Conservation (phyloP, 192 early-diverging fungal genomes). For the Coemansia umbellata region DNA sequence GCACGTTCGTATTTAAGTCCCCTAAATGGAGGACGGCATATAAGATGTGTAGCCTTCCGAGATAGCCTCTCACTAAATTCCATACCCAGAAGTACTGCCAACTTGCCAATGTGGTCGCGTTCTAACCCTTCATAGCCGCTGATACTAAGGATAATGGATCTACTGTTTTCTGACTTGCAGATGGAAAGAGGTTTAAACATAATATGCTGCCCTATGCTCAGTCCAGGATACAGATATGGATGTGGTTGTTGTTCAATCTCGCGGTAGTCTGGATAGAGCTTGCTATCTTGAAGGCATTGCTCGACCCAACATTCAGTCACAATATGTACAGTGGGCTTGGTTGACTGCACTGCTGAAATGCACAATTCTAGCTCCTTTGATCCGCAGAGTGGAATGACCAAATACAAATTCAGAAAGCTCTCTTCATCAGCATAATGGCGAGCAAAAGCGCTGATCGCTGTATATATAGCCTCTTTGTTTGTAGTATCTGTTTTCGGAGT, state of each 20-base stretch:
- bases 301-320: constrained; percentile 64
- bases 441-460: constrained; percentile 1
- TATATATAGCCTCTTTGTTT: neutral
- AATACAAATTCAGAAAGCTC: constrained; percentile 3
- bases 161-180: neutral
- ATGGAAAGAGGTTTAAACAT: constrained; percentile 37
- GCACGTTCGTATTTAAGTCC: constrained; percentile 76
- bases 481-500: neutral
- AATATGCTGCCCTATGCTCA: constrained; percentile 32
- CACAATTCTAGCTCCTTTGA: constrained; percentile 10
- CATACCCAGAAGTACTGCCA: constrained; percentile 44
- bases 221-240: neutral
- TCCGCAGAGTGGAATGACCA: constrained; percentile 27
- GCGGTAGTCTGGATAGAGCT: constrained; percentile 30
- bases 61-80: constrained; percentile 55
- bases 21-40: constrained; percentile 56
- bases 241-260: constrained; percentile 4
- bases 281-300: constrained; percentile 47
- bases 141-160: constrained; percentile 42
- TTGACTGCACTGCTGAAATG: neutral
- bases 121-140: constrained; percentile 59
- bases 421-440: neutral
- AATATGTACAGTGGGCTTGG: constrained; percentile 15
- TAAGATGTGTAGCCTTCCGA: constrained; percentile 62
- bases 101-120: constrained; percentile 53